Evolutionary conservation across 352 stramenopile genomes (phyloP).

Genomic region (Globisporangium takayamanum): DNA sequence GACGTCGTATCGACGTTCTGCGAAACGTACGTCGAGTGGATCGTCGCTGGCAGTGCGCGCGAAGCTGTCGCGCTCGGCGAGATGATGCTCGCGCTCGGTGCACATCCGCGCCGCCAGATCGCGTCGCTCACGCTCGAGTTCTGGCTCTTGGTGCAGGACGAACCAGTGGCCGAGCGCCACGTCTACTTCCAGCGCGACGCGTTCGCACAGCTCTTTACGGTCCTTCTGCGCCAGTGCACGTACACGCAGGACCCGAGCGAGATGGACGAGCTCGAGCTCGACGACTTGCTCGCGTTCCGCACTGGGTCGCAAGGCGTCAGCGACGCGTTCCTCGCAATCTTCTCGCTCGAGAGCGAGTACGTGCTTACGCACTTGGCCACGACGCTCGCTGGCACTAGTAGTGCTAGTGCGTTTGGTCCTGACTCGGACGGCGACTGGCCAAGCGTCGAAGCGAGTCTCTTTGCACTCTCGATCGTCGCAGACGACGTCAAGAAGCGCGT

Average conservation of each 20-base stretch:
- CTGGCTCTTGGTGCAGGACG: conserved; percentile 64
- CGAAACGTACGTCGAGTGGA: conserved; percentile 68
- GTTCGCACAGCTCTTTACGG: conserved; percentile 47
- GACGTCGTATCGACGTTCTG: conserved; percentile 58
- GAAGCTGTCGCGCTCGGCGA: conserved; percentile 40
- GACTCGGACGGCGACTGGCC: conserved; percentile 31
- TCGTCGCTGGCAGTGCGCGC: conserved; percentile 35
- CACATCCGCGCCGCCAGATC: conserved; percentile 61
- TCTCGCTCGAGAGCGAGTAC: conserved; percentile 42
- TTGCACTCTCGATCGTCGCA: conserved; percentile 44
- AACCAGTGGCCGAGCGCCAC: conserved; percentile 45
- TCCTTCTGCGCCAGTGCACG: conserved; percentile 52
- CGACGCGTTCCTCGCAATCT: conserved; percentile 49
- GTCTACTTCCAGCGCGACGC: conserved; percentile 51
- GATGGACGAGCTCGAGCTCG: conserved; percentile 56
- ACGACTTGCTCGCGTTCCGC: conserved; percentile 54
- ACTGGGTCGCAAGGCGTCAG: conserved; percentile 51
- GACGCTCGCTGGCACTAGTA: conserved; percentile 14
- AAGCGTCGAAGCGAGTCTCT: conserved; percentile 46
- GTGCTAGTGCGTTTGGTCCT: background rate
- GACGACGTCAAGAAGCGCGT: conserved; percentile 59
- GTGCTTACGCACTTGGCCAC: conserved; percentile 37
- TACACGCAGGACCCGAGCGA: conserved; percentile 34
- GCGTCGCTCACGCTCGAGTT: conserved; percentile 70
- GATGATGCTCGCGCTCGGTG: conserved; percentile 50